phyloP scores from a whole-genome alignment of 1,284 basidiomycete species.

The Microbotryomycetes sp. region DNA sequence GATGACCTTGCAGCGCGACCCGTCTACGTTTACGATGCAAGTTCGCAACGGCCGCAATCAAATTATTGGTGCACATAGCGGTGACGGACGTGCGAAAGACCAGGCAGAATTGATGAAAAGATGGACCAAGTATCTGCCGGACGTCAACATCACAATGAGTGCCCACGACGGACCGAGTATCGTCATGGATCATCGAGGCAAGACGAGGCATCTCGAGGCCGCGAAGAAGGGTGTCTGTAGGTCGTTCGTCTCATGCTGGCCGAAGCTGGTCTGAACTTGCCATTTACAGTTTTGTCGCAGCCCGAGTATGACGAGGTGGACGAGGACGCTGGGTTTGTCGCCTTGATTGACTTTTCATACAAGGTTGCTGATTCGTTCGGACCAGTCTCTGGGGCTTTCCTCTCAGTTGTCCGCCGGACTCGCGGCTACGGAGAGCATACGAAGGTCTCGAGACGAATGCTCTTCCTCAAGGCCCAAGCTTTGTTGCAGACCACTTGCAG shows the following conservation, averaged over 20 bases:
- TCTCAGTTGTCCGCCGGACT: constrained; percentile 35
- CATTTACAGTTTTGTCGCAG: constrained; percentile 39
- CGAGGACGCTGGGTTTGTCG: constrained; percentile 30
- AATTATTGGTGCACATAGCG: constrained; percentile 27
- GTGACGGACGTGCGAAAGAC: constrained; percentile 31
- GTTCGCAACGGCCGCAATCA: constrained; percentile 30
- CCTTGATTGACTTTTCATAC: no score
- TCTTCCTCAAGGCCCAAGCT: constrained; percentile 34
- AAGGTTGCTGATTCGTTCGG: no score
- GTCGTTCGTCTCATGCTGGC: constrained; percentile 18
- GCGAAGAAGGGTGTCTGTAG: constrained; percentile 41
- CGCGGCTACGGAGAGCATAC: constrained; percentile 32
- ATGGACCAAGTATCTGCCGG: constrained; percentile 19
- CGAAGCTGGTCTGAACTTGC: neutral
- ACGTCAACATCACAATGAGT: constrained; percentile 31
- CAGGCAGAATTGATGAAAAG: constrained; percentile 33
- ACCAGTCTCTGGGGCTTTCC: constrained; percentile 35
- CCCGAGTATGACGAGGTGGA: constrained; percentile 41
- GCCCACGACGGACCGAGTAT: constrained; percentile 32
- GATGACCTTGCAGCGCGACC: constrained; percentile 18
- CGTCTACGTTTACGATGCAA: constrained; percentile 31
- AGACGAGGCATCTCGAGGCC: constrained; percentile 32
- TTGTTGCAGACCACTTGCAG: constrained; percentile 45
- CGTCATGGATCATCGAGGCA: constrained; percentile 18
- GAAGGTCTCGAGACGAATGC: constrained; percentile 32